Evolutionary conservation across 140 eudicot genomes (phyloP).

Genomic region (Anethum foeniculum): DNA sequence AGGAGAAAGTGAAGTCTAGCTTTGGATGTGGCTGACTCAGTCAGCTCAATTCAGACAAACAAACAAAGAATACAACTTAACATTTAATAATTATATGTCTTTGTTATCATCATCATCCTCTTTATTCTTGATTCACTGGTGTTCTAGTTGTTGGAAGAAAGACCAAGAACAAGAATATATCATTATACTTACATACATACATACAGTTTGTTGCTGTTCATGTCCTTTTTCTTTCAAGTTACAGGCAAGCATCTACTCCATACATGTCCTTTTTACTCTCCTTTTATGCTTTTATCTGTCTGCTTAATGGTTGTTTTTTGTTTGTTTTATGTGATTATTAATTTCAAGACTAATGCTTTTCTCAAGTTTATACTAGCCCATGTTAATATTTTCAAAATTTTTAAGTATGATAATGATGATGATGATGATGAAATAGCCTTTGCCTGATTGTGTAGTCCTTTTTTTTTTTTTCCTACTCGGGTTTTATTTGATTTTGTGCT

Average conservation of each 20-base stretch:
- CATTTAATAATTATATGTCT: neutral
- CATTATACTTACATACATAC: neutral
- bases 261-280: neutral
- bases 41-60: neutral
- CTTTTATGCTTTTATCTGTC: neutral
- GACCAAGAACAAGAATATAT: neutral
- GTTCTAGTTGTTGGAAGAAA: neutral
- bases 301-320: neutral
- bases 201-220: neutral
- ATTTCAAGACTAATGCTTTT: neutral
- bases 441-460: neutral
- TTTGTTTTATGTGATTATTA: too few relatives aligned
- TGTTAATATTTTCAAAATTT: neutral
- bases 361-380: neutral
- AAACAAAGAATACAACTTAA: neutral
- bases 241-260: conserved; percentile 1
- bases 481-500: neutral
- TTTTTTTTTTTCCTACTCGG: neutral
- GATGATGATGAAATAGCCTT: neutral
- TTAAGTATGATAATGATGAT: neutral
- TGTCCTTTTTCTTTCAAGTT: neutral
- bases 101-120: neutral
- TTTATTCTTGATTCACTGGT: neutral
- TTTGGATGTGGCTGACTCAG: neutral
- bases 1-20: neutral